phyloP scores from a whole-genome alignment of 768 basidiomycete genomes.

The Suillus weaverae region DNA sequence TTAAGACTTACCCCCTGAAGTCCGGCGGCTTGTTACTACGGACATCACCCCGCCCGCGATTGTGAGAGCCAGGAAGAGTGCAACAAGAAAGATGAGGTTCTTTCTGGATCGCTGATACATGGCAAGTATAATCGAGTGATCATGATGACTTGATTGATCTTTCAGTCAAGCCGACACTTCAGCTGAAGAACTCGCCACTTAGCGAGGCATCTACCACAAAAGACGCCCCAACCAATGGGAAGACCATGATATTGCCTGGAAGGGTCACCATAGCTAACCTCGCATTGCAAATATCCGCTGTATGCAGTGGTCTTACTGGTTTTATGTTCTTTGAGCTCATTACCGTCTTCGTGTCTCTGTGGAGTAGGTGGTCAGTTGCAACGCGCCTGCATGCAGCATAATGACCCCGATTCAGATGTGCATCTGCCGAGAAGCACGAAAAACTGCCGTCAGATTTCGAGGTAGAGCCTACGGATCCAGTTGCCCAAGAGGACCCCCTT shows the following conservation, averaged over 20 bases:
- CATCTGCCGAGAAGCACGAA: conserved; percentile 12
- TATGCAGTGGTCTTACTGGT: conserved; percentile 35
- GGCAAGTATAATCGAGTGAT: neutral
- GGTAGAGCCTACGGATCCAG: neutral
- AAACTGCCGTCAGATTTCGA: conserved; percentile 1
- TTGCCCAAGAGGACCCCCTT: conserved; percentile 1
- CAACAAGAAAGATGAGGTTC: neutral
- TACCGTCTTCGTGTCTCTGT: conserved; percentile 31
- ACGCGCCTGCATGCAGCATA: neutral
- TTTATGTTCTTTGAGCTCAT: conserved; percentile 31
- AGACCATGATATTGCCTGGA: neutral
- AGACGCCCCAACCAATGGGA: neutral
- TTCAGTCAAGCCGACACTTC: neutral
- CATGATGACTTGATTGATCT: neutral
- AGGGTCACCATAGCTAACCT: conserved; percentile 32
- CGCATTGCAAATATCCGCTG: conserved; percentile 35
- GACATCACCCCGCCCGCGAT: neutral
- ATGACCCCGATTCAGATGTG: conserved; percentile 7
- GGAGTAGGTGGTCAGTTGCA: conserved; percentile 27
- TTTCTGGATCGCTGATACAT: neutral
- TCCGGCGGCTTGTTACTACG: neutral
- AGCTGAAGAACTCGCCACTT: neutral
- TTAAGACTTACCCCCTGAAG: neutral
- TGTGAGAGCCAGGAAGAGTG: neutral
- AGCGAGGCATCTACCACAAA: neutral